Percentiles rank a stretch among this genome's conserved stretches.
These are phyloP conservation scores for Leishmania aethiopica DNA, from an alignment of 208 protist species.

Conservation along the genomic window DNA sequence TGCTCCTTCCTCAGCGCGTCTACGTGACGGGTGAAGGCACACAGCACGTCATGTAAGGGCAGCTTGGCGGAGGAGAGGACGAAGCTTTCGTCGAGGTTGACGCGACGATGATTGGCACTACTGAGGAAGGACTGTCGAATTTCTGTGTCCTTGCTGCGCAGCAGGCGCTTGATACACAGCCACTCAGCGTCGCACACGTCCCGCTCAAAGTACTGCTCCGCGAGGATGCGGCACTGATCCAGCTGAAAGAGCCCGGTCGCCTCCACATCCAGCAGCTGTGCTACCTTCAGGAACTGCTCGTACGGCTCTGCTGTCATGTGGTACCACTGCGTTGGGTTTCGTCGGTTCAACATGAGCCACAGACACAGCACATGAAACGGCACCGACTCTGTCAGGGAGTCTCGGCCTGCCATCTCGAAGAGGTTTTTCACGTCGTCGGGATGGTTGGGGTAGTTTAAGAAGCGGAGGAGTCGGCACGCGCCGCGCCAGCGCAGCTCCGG, in stretches of 20 bases:
- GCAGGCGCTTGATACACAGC: constrained; percentile 32
- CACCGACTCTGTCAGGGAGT: constrained; percentile 33
- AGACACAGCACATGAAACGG: constrained; percentile 51
- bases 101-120: background rate
- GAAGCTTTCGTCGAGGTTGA: constrained; percentile 2
- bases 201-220: constrained; percentile 63
- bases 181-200: constrained; percentile 47
- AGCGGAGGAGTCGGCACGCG: constrained; percentile 59
- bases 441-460: constrained; percentile 65
- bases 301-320: constrained; percentile 44
- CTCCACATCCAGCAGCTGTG: constrained; percentile 55
- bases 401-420: constrained; percentile 44
- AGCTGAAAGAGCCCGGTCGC: constrained; percentile 59
- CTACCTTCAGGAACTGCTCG: constrained; percentile 41
- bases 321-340: constrained; percentile 53
- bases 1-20: constrained; percentile 31
- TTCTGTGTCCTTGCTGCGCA: constrained; percentile 30
- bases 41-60: constrained; percentile 56
- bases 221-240: constrained; percentile 51
- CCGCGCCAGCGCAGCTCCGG: constrained; percentile 51
- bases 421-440: constrained; percentile 59
- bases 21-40: constrained; percentile 39
- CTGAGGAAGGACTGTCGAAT: constrained; percentile 42
- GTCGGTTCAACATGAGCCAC: constrained; percentile 54
- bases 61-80: constrained; percentile 30